Evolutionary conservation across 2,329 filamentous ascomycete genomes (phyloP), one percentile per base, ranked within the genome.

Genomic region (Neurospora sp.): DNA sequence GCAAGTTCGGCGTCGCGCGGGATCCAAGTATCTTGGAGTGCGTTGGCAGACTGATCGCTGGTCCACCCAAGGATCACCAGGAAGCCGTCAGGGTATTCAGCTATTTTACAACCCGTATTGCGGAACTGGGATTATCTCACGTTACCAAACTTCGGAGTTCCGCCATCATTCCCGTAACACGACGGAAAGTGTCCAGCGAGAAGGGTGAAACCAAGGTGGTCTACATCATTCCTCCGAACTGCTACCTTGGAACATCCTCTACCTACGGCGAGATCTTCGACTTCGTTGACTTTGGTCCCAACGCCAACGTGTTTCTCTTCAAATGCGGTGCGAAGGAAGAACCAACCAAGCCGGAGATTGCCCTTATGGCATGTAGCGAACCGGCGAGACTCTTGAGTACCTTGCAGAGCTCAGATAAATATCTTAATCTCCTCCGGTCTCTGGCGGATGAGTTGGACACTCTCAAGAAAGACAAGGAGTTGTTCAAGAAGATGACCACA

Each of bases 201-300:
- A 87, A 84, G 70, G 73, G 80, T 52, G 67, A 77, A 69, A 77
- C 75, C 62, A 76, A 76, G 66, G 74, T 87, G 66, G 81, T 84
- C 74, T 85, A 88, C 74, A 84, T 93, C 65, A 84, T 87, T 17
- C 95, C 96, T 5, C 86, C 85, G 66, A 84, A 89, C 52, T 93
- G 91, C 72, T 99, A 97, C 78, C 84, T 99, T 2, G 96, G 96
- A 8, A 89, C 74, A 37, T 88, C 86, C 6, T 78, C 81, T 2
- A 85, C 84, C 8, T 99, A 96, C 76, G 91, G 88, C 11, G 92
- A 97, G 39, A 96, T 99, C 39, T 97, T 99, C 74, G 93, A 98
- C 77, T 99, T 97, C 79, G 94, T 98, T 15, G 92, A 98, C 78
- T 99, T 97, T 81, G 93, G 95, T 0, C 82, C 85, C 40, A 89